These are phyloP conservation scores for Hypoxylon sp. DNA, from an alignment of 2,329 filamentous ascomycete genomes.

Conservation along the genomic window DNA sequence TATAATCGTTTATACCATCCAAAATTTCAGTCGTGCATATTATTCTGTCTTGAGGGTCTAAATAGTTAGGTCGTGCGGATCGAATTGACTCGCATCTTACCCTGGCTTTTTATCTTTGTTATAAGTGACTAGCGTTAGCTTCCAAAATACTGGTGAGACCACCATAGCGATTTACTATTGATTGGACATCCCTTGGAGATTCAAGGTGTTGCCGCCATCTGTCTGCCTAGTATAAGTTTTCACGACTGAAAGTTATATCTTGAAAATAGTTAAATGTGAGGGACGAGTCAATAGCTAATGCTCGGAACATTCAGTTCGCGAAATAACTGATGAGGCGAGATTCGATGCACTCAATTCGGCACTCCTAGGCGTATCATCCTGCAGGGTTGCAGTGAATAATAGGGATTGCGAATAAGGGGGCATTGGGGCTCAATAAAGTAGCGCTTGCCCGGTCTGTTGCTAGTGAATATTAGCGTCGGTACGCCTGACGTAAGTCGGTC, in stretches of 20 bases:
- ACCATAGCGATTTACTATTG: background rate
- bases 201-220: no score
- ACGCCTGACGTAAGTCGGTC: background rate
- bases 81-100: background rate
- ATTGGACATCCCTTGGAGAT: background rate
- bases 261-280: background rate
- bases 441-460: background rate
- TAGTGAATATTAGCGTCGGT: background rate
- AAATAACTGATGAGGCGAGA: background rate
- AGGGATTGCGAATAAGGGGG: no score
- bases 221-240: background rate
- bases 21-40: background rate
- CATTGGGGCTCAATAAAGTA: no score
- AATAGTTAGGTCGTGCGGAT: background rate
- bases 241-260: background rate
- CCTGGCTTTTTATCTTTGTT: background rate
- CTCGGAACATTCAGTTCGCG: background rate
- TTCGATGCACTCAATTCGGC: background rate
- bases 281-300: background rate
- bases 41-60: background rate
- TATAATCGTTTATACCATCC: background rate
- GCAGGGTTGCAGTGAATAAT: background rate
- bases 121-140: background rate
- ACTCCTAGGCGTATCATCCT: background rate
- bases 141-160: background rate